Evolutionary conservation across 148 eudicot genomes (phyloP).

Genomic region (Silene uniflora): DNA sequence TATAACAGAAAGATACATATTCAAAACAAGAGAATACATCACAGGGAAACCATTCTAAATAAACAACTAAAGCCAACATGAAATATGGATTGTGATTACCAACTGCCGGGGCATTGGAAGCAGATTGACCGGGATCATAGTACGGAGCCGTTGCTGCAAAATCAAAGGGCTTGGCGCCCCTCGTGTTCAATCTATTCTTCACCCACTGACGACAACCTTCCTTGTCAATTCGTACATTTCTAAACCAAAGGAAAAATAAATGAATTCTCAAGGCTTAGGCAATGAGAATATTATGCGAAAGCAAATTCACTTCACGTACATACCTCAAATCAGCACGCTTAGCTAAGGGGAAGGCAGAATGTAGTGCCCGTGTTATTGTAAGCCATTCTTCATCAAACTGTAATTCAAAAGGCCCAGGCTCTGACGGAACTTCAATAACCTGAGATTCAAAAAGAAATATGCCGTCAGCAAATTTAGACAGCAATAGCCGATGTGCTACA

Average conservation of each 20-base stretch:
- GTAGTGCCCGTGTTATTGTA: constrained; percentile 66
- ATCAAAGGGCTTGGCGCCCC: constrained; percentile 69
- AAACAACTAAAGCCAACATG: not conserved
- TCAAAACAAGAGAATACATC: not conserved
- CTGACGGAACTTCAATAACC: constrained; percentile 79
- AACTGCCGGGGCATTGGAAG: constrained; percentile 25
- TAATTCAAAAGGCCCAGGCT: constrained; percentile 78
- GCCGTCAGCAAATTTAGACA: constrained; percentile 2
- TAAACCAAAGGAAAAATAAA: constrained; percentile 23
- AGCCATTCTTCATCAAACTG: constrained; percentile 99
- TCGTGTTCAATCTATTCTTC: constrained; percentile 48
- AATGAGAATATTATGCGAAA: not conserved
- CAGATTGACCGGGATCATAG: constrained; percentile 48
- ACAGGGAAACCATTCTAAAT: constrained; percentile 3
- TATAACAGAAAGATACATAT: not conserved
- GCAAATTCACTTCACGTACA: constrained; percentile 13
- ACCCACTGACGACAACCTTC: constrained; percentile 69
- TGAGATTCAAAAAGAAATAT: constrained; percentile 21
- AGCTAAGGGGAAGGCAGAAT: constrained; percentile 56
- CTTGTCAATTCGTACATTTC: constrained; percentile 45
- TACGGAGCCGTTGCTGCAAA: constrained; percentile 65
- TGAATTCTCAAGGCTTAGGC: not conserved
- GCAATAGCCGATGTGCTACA: constrained; percentile 3
- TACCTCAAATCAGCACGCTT: constrained; percentile 59
- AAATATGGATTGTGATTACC: constrained; percentile 40